A percentile compares a stretch with the other conserved stretches of the same genome.
These are phyloP conservation scores for Fusarium hainanense DNA, from an alignment of 2,329 filamentous ascomycete species.

Conservation along the genomic window DNA sequence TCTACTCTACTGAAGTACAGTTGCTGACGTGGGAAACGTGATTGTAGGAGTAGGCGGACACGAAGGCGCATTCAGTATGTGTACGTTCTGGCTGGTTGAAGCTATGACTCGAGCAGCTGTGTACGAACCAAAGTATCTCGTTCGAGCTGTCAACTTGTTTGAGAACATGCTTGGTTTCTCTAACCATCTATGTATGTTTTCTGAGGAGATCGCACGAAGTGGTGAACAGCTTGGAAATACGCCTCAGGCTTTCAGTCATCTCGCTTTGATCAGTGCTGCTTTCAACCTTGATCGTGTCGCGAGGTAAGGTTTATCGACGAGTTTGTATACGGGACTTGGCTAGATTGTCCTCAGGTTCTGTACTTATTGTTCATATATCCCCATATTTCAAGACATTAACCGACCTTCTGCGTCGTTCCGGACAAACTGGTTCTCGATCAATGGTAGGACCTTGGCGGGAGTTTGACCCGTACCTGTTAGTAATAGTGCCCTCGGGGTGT, in stretches of 20 bases:
- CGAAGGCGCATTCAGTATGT: conserved; percentile 84
- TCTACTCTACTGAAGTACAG: neutral
- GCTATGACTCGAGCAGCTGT: conserved; percentile 75
- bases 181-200: conserved; percentile 83
- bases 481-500: neutral
- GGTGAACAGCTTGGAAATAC: conserved; percentile 85
- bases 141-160: conserved; percentile 74
- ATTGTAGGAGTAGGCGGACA: conserved; percentile 73
- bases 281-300: conserved; percentile 75
- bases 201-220: conserved; percentile 78
- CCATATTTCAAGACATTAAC: neutral
- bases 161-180: conserved; percentile 82
- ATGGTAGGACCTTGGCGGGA: too few species aligned
- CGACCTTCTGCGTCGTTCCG: neutral
- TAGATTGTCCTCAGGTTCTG: neutral
- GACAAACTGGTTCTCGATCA: neutral
- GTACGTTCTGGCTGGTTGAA: conserved; percentile 85
- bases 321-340: neutral
- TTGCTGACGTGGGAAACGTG: conserved; percentile 11
- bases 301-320: conserved; percentile 9
- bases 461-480: neutral
- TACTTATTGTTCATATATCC: neutral
- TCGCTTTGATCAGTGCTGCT: conserved; percentile 79
- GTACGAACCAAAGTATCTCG: conserved; percentile 73
- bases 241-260: conserved; percentile 81